A percentile compares a stretch with the other conserved stretches of the same genome.
Conservation (phyloP, 352 stramenopile genomes). For the Globisporangium yorkense region DNA sequence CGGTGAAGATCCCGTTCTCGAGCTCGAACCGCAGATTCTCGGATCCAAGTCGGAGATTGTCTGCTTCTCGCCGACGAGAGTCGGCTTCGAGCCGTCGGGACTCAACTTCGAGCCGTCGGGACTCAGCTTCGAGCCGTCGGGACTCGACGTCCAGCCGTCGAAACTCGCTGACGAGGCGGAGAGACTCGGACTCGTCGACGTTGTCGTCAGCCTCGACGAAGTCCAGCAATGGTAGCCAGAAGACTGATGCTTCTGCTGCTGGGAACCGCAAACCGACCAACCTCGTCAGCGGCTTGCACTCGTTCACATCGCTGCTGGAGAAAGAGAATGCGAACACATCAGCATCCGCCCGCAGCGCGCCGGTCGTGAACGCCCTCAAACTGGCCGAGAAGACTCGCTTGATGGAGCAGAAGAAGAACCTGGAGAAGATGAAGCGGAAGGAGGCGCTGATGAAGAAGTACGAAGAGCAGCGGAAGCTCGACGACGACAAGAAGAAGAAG, state of each 20-base stretch:
- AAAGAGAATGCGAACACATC: slow-evolving; percentile 31
- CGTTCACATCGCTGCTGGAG: slow-evolving; percentile 62
- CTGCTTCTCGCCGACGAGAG: background rate
- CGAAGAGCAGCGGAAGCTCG: slow-evolving; percentile 55
- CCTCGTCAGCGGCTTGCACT: slow-evolving; percentile 68
- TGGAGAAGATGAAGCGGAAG: slow-evolving; percentile 59
- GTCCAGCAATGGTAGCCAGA: slow-evolving; percentile 14
- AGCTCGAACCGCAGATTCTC: slow-evolving; percentile 11
- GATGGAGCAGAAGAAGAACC: slow-evolving; percentile 59
- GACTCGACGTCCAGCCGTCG: slow-evolving; percentile 7
- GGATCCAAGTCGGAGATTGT: slow-evolving; percentile 8
- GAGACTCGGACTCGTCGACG: slow-evolving; percentile 48
- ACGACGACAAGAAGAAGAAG: slow-evolving; percentile 69
- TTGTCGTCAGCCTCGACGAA: slow-evolving; percentile 47
- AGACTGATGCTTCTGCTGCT: background rate
- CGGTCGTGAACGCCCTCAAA: slow-evolving; percentile 65
- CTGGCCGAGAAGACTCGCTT: slow-evolving; percentile 58
- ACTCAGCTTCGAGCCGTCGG: slow-evolving; percentile 6
- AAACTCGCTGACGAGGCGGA: slow-evolving; percentile 9
- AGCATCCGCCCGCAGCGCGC: slow-evolving; percentile 32
- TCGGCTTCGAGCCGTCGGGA: slow-evolving; percentile 9
- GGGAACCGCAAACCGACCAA: slow-evolving; percentile 42
- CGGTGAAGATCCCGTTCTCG: slow-evolving; percentile 7
- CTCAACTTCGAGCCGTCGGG: slow-evolving; percentile 5
- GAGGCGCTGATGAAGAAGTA: slow-evolving; percentile 63